Base-by-base conservation (phyloP, 495 filamentous ascomycete genomes). In the Podospora comata region DNA sequence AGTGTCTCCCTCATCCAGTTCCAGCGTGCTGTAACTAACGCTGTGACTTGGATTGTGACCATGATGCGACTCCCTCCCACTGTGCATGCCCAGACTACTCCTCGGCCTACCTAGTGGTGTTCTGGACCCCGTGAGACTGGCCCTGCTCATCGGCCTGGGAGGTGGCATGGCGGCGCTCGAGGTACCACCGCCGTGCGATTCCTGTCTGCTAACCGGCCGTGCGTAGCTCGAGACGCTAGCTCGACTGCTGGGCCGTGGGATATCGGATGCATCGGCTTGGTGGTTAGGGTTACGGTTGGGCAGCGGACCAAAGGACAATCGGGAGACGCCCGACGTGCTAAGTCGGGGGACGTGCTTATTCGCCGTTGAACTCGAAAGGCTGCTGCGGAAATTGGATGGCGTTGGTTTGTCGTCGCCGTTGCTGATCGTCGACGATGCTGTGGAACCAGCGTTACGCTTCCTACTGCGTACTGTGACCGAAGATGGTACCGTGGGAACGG, bases 391-490 rank as follows among this genome's bases (percentile, higher is more conserved):
- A 58, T 80, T 68, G 61, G 71, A 59, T 16, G 66, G 67, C n/a
- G 82, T 85, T 0, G 82, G 82, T 9, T 83, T 81, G 20, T 79
- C 77, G 32, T 77, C 73, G 23, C 83, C 79, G n/a, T 81, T 76
- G 56, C 83, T 80, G 28, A 60, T 26, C 30, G 78, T 78, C 9
- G 83, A 80, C 3, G 89, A 88, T 26, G 85, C 85, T n/a, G 83
- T 88, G 70, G 88, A 91, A 57, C 86, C 88, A 60, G 85, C 84
- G 68, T 86, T 92, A 67, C 86, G 84, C 75, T 89, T 90, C 70
- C 85, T 86, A 71, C 88, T 89, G 26, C 93, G 87, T 72, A 94
- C 87, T 0, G 92, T 93, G 67, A 96, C 86, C 6, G 87, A 90
- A 1, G 88, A 83, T 16, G 92, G 87, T n/a, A 96, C 85, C 59